These are phyloP conservation scores for Monilinia vaccinii-corymbosi DNA, from an alignment of 2,329 filamentous ascomycete genomes.

Conservation along the genomic window DNA sequence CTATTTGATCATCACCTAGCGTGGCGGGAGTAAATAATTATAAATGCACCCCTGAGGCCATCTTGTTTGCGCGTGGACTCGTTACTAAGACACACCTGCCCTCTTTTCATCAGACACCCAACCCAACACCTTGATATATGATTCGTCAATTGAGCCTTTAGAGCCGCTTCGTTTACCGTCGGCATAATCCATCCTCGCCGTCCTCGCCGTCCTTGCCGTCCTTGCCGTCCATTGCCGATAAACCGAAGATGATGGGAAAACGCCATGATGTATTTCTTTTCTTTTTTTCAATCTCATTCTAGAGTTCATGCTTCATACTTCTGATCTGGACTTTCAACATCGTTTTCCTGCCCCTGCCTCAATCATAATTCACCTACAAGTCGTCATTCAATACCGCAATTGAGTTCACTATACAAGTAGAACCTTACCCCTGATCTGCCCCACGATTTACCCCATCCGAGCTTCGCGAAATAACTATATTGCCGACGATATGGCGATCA, in stretches of 20 bases:
- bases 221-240: too few relatives aligned
- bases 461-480: not conserved
- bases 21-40: not conserved
- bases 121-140: fast-evolving
- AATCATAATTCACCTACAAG: not conserved
- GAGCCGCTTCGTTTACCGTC: constrained; percentile 3
- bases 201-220: too few relatives aligned
- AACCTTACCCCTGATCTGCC: not conserved
- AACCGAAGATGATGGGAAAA: too few relatives aligned
- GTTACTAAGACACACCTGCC: not conserved
- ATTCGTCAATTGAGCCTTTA: not conserved
- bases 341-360: not conserved
- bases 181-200: not conserved
- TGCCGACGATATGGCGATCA: constrained; percentile 48
- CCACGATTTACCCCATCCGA: constrained; percentile 12
- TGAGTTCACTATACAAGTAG: not conserved
- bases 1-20: not conserved
- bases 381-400: not conserved
- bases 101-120: not conserved
- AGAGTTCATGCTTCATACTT: not conserved
- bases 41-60: not conserved
- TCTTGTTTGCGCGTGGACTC: fast-evolving
- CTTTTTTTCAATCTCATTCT: not conserved
- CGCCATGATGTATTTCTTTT: not conserved
- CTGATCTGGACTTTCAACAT: too few relatives aligned